These are phyloP conservation scores for Komagataella ulmi DNA, from an alignment of 805 yeast species.

Conservation along the genomic window DNA sequence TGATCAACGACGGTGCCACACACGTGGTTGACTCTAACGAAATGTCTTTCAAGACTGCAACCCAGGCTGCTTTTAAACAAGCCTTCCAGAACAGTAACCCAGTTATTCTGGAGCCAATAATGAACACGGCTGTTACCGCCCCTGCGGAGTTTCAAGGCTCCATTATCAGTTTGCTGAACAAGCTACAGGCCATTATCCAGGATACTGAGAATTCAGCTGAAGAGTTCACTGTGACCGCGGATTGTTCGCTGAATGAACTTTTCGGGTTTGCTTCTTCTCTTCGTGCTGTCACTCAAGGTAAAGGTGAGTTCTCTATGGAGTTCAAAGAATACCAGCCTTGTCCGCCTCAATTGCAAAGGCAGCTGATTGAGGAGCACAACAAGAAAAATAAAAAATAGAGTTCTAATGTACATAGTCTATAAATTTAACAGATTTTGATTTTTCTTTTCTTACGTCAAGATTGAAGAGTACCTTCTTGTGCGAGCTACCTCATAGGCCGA, in stretches of 20 bases:
- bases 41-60: constrained; percentile 87
- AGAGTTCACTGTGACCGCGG: constrained; percentile 87
- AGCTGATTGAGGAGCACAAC: constrained; percentile 73
- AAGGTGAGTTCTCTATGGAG: constrained; percentile 94
- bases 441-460: too few relatives aligned
- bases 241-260: constrained; percentile 92
- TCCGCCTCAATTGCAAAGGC: constrained; percentile 79
- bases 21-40: constrained; percentile 97
- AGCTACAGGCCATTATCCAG: constrained; percentile 80
- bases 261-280: constrained; percentile 92
- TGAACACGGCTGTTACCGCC: constrained; percentile 86
- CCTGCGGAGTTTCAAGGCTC: constrained; percentile 95
- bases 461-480: not conserved
- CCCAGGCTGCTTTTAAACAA: constrained; percentile 82
- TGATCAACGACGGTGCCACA: constrained; percentile 91
- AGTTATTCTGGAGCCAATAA: constrained; percentile 88
- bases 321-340: constrained; percentile 88
- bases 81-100: constrained; percentile 80
- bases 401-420: constrained; percentile 16
- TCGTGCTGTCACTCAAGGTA: constrained; percentile 97
- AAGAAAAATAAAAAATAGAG: constrained; percentile 30
- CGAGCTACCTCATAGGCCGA: too few relatives aligned
- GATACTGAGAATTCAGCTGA: constrained; percentile 93
- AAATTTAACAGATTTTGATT: not conserved
- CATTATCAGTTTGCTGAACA: constrained; percentile 84